phyloP scores from a whole-genome alignment of 2,329 filamentous ascomycete genomes.

The Neopestalotiopsis rosae region DNA sequence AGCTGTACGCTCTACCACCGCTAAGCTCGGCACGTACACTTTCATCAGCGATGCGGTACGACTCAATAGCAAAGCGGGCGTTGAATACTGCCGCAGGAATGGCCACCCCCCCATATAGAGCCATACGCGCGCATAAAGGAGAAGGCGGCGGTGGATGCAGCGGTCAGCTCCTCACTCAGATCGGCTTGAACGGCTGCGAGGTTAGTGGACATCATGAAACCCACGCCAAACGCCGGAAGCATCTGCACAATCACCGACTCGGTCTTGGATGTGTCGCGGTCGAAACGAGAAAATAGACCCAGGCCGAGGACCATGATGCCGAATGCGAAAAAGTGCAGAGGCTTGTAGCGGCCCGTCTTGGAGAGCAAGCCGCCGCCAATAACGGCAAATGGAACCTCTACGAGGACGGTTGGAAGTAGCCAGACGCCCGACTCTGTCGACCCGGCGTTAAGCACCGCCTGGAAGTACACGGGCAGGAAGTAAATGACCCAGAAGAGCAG shows the following conservation, averaged over 20 bases:
- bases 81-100: neutral
- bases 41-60: neutral
- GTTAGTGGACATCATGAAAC: conserved; percentile 13
- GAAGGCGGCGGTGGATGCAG: neutral
- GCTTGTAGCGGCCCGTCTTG: neutral
- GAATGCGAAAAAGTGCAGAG: neutral
- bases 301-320: neutral
- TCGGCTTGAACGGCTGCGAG: neutral
- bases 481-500: conserved; percentile 36
- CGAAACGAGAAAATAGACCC: neutral
- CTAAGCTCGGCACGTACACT: neutral
- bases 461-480: conserved; percentile 53
- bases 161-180: neutral
- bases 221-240: neutral
- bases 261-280: neutral
- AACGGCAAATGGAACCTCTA: neutral
- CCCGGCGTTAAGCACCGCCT: conserved; percentile 39
- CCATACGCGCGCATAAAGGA: neutral
- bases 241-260: conserved; percentile 14
- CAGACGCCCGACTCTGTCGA: conserved; percentile 36
- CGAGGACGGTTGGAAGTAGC: conserved; percentile 25
- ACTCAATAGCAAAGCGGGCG: neutral
- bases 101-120: neutral
- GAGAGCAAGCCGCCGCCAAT: neutral
- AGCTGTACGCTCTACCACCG: neutral